A percentile compares a stretch with the other conserved stretches of the same genome.
phyloP scores from a whole-genome alignment of 257 asterid genomes.

The Solanum chilense region DNA sequence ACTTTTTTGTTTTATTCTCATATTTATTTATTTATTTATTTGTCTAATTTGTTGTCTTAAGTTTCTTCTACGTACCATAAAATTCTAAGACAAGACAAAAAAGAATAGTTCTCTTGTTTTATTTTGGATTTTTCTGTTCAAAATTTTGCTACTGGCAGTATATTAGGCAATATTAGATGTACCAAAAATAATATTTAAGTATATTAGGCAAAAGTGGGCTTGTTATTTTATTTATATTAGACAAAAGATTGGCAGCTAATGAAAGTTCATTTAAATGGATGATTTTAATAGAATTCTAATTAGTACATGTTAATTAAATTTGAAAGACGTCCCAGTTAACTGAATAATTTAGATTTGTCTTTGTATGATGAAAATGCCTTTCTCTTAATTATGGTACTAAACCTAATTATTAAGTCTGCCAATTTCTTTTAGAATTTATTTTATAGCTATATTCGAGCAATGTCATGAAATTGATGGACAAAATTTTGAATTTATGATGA shows the following conservation, averaged over 20 bases:
- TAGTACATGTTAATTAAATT: not conserved
- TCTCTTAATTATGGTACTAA: not conserved
- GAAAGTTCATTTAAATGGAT: not conserved
- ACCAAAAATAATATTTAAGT: not conserved
- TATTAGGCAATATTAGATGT: not conserved
- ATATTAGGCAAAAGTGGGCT: not conserved
- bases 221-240: not conserved
- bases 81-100: not conserved
- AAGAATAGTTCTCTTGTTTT: not conserved
- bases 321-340: not conserved
- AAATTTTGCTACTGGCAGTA: not conserved
- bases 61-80: not conserved
- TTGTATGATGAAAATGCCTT: not conserved
- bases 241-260: not conserved
- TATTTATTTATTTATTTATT: not conserved
- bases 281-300: not conserved
- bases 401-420: not conserved
- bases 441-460: not conserved
- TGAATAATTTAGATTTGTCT: not conserved
- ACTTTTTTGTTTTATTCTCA: not conserved
- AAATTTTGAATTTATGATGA: not conserved
- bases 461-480: not conserved
- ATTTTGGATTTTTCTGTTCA: not conserved
- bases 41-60: not conserved
- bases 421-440: not conserved